Conservation (phyloP, 306 rosid genomes). For the Carpinus fangiana region DNA sequence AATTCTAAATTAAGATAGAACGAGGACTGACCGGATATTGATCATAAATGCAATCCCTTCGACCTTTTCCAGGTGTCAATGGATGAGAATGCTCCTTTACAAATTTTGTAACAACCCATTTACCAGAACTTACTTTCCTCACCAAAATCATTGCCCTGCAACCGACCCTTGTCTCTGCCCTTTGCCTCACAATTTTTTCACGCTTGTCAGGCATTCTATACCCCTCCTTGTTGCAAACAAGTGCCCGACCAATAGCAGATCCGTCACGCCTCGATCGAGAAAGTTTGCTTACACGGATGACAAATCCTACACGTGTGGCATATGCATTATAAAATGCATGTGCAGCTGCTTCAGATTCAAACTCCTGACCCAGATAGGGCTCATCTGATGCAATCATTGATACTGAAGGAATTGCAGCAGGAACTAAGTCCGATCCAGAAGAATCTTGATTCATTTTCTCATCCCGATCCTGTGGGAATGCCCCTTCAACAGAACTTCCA, state of each 20-base stretch:
- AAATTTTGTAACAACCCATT: conserved; percentile 86
- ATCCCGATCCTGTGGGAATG: conserved; percentile 50
- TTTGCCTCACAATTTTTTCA: conserved; percentile 88
- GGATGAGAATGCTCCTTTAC: conserved; percentile 89
- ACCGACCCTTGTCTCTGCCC: conserved; percentile 97
- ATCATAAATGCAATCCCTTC: conserved; percentile 79
- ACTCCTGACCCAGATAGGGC: conserved; percentile 93
- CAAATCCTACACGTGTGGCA: conserved; percentile 75
- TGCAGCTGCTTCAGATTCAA: conserved; percentile 85
- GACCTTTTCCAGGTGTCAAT: conserved; percentile 72
- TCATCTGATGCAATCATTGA: conserved; percentile 55
- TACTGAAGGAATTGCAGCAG: conserved; percentile 49
- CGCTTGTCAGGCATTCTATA: conserved; percentile 95
- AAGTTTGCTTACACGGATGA: conserved; percentile 94
- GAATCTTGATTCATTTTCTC: conserved; percentile 51
- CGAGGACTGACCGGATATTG: conserved; percentile 79
- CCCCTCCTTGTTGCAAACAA: conserved; percentile 98
- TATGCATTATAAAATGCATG: conserved; percentile 92
- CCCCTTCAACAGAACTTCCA: conserved; percentile 61
- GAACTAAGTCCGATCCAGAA: conserved; percentile 46
- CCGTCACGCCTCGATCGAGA: conserved; percentile 96
- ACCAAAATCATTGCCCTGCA: conserved; percentile 96
- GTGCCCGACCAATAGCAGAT: conserved; percentile 89
- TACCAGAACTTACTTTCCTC: conserved; percentile 79
- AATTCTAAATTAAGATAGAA: conserved; percentile 25